Conservation (phyloP, 176 grass and related monocot genomes). For the Oryza officinalis region DNA sequence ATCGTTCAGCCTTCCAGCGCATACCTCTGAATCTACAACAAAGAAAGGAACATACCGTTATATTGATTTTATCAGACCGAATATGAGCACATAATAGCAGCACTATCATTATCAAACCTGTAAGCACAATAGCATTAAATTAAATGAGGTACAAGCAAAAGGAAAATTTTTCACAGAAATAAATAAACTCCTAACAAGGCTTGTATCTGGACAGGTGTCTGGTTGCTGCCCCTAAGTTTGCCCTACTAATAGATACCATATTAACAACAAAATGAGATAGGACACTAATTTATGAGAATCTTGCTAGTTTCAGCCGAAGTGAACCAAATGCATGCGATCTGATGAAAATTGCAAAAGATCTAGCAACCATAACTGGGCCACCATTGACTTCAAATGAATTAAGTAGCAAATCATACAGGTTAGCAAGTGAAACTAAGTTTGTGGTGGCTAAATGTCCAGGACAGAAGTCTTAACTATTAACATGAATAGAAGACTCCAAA, state of each 20-base stretch:
- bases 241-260: background rate
- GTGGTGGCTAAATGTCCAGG: background rate
- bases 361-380: background rate
- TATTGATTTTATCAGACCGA: constrained; percentile 20
- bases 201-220: background rate
- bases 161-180: background rate
- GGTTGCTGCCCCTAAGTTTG: background rate
- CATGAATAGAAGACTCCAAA: background rate
- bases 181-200: background rate
- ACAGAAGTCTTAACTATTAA: background rate
- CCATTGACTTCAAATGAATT: background rate
- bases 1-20: constrained; percentile 57
- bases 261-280: background rate
- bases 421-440: background rate
- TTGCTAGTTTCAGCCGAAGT: background rate
- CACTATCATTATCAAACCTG: background rate
- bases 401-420: background rate
- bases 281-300: background rate
- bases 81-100: background rate
- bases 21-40: constrained; percentile 61
- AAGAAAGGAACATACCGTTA: constrained; percentile 11
- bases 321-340: background rate
- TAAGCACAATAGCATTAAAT: background rate
- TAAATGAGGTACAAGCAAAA: background rate
- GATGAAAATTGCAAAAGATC: background rate